Evolutionary conservation across 1,284 basidiomycete genomes (phyloP), one percentile per base, ranked within the genome.

Genomic region (Ceratobasidium sp.): DNA sequence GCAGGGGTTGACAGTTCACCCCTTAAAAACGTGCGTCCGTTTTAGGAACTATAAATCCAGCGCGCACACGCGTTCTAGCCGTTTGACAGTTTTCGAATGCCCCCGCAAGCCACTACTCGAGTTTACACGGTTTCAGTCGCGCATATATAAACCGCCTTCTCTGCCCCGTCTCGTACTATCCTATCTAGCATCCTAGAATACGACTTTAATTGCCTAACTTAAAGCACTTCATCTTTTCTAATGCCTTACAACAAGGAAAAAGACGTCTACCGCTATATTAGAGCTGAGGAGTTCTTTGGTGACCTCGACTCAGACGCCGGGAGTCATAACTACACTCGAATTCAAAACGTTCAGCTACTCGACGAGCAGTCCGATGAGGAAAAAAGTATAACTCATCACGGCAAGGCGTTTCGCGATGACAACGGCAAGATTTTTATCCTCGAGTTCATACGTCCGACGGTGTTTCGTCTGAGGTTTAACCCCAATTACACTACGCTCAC

Each of bases 391-490:
- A 39, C 26, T 12, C 69, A 71, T 44, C 69, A 71, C 20, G 69
- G 69, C 13, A 20, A 39, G 10, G 69, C 53, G n/a, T 58, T 71
- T 23, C 49, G 67, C 26, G 53, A 33, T 39, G 40, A 40, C 53
- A 39, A 53, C 3, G 53, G 39, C 53, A 71, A 56, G 53, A 26
- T 71, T 9, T 28, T 71, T 39, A 5, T 71, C 18, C 26, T 71
- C 39, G 53, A 71, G 20, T 71, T 71, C 53, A 40, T 71, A 12
- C 53, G 69, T n/a, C 69, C 69, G 4, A 71, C 69, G 7, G 69
- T 55, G 18, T 71, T 71, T n/a, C 69, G 69, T 13, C 42, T 71
- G 42, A 28, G 53, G 55, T 71, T 71, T 26, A 71, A 53, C n/a
- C 53, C 69, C 20, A 28, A 58, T 20, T 42, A 20, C 26, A 28